Evolutionary conservation across 2,329 filamentous ascomycete genomes (phyloP).

Genomic region (Epichloe coenophiala): DNA sequence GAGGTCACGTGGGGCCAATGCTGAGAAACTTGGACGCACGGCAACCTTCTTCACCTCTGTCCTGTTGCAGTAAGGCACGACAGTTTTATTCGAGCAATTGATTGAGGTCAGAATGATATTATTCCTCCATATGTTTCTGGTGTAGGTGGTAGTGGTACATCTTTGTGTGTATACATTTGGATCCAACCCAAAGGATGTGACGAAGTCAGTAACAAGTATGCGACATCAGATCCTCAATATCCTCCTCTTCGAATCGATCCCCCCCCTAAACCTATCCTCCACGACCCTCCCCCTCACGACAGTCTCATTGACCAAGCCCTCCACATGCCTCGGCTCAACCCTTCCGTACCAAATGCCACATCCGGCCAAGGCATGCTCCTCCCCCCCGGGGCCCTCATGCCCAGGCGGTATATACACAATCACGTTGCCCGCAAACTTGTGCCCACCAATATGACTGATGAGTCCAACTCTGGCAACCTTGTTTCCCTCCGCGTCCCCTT

Average conservation of each 20-base stretch:
- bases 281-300: conserved; percentile 51
- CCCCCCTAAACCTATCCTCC: conserved; percentile 57
- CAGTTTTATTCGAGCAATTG: background rate
- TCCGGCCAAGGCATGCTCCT: conserved; percentile 47
- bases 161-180: background rate
- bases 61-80: too few species aligned
- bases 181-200: too few species aligned
- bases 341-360: conserved; percentile 73
- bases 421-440: conserved; percentile 77
- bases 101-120: too few species aligned
- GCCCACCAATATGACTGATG: conserved; percentile 71
- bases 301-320: conserved; percentile 62
- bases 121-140: too few species aligned
- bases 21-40: background rate
- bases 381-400: conserved; percentile 24
- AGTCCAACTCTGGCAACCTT: conserved; percentile 47
- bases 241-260: conserved; percentile 41
- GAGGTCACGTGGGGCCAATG: background rate
- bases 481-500: conserved; percentile 8
- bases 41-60: too few species aligned
- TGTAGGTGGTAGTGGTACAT: background rate
- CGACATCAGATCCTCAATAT: conserved; percentile 32
- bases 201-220: too few species aligned
- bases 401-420: conserved; percentile 63
- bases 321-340: conserved; percentile 61